Percentiles rank a stretch among this genome's conserved stretches.
These are phyloP conservation scores for Eimeria praecox DNA, from an alignment of 169 alveolate species.

Conservation along the genomic window DNA sequence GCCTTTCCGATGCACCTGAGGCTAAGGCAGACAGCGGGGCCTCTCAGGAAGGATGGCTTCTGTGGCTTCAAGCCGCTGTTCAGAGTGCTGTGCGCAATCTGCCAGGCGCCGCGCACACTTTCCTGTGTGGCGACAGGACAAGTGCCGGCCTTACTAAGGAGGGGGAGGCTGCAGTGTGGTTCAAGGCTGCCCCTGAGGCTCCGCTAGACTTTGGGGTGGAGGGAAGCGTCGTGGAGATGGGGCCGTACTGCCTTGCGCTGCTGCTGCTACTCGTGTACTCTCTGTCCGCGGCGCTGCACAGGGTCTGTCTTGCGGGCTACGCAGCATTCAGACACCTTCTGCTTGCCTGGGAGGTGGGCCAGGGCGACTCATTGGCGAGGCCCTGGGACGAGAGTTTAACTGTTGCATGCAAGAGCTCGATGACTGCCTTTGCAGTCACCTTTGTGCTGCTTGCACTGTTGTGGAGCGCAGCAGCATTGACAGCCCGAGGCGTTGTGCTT, in stretches of 20 bases:
- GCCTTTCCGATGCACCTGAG: constrained; percentile 38
- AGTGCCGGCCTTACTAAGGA: neutral
- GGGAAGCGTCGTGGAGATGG: constrained; percentile 25
- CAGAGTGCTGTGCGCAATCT: constrained; percentile 41
- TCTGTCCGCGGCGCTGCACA: constrained; percentile 21
- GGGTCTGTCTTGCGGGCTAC: constrained; percentile 36
- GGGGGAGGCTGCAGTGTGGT: constrained; percentile 36
- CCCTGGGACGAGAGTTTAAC: neutral
- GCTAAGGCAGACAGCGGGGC: neutral
- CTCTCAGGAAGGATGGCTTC: constrained; percentile 26
- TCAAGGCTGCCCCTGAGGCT: neutral
- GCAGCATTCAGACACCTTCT: neutral
- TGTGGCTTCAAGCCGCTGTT: constrained; percentile 18
- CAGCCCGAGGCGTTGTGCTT: neutral
- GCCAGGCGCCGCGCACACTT: constrained; percentile 40
- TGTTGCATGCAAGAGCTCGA: constrained; percentile 21
- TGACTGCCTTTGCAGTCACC: constrained; percentile 54
- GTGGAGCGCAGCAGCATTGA: constrained; percentile 17
- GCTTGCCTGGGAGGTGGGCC: neutral
- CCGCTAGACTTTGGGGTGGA: neutral
- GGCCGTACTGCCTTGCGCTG: constrained; percentile 71
- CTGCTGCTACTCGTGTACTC: constrained; percentile 29
- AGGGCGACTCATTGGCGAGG: neutral
- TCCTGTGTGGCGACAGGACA: neutral
- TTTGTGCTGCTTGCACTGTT: constrained; percentile 43